A percentile compares a stretch with the other conserved stretches of the same genome.
phyloP scores from a whole-genome alignment of 352 stramenopile species.

The Phytophthora pistaciae region DNA sequence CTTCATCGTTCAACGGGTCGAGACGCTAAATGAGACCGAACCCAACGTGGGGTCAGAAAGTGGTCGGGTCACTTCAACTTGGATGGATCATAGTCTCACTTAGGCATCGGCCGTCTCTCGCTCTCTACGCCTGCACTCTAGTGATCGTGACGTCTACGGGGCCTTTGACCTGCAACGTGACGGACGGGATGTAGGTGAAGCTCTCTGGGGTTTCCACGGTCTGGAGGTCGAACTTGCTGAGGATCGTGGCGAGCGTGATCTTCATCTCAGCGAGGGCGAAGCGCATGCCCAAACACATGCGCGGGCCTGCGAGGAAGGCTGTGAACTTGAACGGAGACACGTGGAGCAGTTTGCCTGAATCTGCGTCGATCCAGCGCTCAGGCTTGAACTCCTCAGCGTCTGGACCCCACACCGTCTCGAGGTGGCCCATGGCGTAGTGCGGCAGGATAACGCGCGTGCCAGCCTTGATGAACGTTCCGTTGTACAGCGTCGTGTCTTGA shows the following conservation, averaged over 20 bases:
- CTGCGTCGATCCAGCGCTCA: slow-evolving; percentile 65
- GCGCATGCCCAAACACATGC: slow-evolving; percentile 54
- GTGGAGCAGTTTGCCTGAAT: slow-evolving; percentile 30
- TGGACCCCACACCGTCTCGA: slow-evolving; percentile 47
- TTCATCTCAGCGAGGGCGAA: slow-evolving; percentile 44
- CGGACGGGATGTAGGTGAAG: slow-evolving; percentile 56
- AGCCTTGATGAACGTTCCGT: slow-evolving; percentile 69
- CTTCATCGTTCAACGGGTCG: slow-evolving; percentile 19
- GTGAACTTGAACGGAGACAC: slow-evolving; percentile 50
- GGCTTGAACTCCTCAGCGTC: slow-evolving; percentile 68
- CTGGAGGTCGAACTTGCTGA: slow-evolving; percentile 58
- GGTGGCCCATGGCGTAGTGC: slow-evolving; percentile 65
- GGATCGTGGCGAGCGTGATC: slow-evolving; percentile 51
- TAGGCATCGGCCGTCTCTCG: background rate
- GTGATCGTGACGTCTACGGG: slow-evolving; percentile 25
- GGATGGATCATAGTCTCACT: background rate
- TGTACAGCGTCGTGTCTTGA: slow-evolving; percentile 65
- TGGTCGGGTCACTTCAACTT: slow-evolving; percentile 20
- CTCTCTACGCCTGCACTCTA: background rate
- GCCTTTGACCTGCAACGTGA: slow-evolving; percentile 57
- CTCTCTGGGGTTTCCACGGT: slow-evolving; percentile 39
- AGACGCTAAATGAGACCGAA: background rate
- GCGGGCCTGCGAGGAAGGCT: slow-evolving; percentile 50
- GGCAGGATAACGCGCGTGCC: slow-evolving; percentile 65
- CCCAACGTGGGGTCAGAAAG: background rate